A percentile compares a stretch with the other conserved stretches of the same genome.
Conservation (phyloP, 257 asterid species). For the Datura wrightii region DNA sequence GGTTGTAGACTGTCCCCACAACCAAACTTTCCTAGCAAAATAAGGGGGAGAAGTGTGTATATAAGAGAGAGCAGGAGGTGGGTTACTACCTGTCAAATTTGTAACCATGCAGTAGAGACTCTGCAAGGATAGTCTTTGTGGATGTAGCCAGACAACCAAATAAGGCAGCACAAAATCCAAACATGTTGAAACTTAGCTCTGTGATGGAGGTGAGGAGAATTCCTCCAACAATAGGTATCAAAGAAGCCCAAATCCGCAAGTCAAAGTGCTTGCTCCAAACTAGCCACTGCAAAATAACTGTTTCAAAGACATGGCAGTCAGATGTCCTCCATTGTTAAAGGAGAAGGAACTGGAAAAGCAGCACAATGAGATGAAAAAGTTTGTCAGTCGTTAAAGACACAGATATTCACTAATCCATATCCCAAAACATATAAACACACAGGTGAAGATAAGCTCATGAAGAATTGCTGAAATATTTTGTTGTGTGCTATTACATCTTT, state of each 20-base stretch:
- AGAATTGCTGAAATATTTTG: neutral
- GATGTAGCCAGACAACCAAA: slow-evolving; percentile 63
- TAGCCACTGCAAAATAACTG: slow-evolving; percentile 60
- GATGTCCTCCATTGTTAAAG: neutral
- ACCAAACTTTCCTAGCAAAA: neutral
- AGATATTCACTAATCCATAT: neutral
- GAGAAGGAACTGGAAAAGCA: neutral
- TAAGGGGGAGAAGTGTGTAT: neutral
- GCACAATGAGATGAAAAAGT: slow-evolving; percentile 14
- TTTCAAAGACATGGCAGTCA: slow-evolving; percentile 32
- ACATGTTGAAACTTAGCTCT: slow-evolving; percentile 53
- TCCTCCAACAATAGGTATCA: slow-evolving; percentile 62
- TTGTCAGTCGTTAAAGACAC: neutral
- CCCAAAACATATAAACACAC: neutral
- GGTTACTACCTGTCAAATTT: slow-evolving; percentile 54
- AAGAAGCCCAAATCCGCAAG: slow-evolving; percentile 54
- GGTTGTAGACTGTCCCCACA: neutral
- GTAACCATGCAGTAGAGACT: slow-evolving; percentile 56
- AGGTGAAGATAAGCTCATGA: neutral
- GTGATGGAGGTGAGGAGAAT: slow-evolving; percentile 61
- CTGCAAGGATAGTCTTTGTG: slow-evolving; percentile 60
- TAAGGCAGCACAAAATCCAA: slow-evolving; percentile 59
- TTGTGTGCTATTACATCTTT: neutral
- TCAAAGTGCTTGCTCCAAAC: slow-evolving; percentile 58
- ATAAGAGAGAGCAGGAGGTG: neutral